These are phyloP conservation scores for Begonia loranthoides DNA, from an alignment of 306 rosid species.

Conservation along the genomic window DNA sequence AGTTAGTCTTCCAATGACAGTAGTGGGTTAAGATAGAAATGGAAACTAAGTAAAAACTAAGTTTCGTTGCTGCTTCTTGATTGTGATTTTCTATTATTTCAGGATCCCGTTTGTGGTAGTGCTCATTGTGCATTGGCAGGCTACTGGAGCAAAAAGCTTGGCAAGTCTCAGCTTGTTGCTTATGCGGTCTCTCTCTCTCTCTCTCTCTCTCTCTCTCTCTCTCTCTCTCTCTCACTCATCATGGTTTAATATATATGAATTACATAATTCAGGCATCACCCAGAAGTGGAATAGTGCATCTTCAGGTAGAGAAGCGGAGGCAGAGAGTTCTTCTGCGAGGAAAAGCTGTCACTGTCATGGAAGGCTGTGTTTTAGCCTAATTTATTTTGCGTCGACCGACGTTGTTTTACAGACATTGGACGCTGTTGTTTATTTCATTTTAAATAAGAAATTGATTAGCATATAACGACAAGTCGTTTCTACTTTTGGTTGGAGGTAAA, in stretches of 20 bases:
- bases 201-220: constrained; percentile 5
- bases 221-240: neutral
- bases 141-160: constrained; percentile 58
- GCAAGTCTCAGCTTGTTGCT: constrained; percentile 51
- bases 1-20: too few relatives aligned
- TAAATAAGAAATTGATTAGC: neutral
- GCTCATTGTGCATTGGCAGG: constrained; percentile 59
- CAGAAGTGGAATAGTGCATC: constrained; percentile 47
- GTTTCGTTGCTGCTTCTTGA: too few relatives aligned
- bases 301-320: constrained; percentile 46
- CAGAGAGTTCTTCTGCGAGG: constrained; percentile 59
- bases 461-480: neutral
- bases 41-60: too few relatives aligned
- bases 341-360: constrained; percentile 56
- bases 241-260: neutral
- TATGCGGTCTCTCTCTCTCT: constrained; percentile 29
- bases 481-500: constrained; percentile 16
- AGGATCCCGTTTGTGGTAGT: constrained; percentile 65
- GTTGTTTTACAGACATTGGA: neutral
- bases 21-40: too few relatives aligned
- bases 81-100: neutral
- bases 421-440: neutral
- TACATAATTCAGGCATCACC: constrained; percentile 46
- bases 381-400: neutral
- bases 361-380: constrained; percentile 47